Conservation (phyloP, 441 rosid genomes). For the Adansonia gregorii region DNA sequence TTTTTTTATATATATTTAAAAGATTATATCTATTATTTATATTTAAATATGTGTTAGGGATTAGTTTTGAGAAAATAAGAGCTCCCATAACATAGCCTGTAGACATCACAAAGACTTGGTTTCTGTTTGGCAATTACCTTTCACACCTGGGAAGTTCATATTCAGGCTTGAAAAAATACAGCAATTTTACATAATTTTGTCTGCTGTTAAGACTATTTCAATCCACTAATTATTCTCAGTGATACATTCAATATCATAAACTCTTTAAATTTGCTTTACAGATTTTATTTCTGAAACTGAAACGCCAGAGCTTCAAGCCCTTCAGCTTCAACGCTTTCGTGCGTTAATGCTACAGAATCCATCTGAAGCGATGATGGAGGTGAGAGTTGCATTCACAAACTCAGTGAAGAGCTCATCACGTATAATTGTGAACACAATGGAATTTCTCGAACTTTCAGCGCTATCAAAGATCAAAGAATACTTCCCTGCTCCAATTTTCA, state of each 20-base stretch:
- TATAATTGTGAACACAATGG: conserved; percentile 32
- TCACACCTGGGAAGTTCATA: neutral
- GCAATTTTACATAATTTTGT: neutral
- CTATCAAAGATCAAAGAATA: conserved; percentile 21
- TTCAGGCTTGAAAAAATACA: neutral
- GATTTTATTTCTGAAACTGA: conserved; percentile 30
- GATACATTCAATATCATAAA: neutral
- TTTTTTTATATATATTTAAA: too few relatives aligned
- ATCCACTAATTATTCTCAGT: neutral
- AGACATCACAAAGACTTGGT: too few relatives aligned
- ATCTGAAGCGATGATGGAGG: neutral
- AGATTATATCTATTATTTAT: too few relatives aligned
- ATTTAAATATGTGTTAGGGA: too few relatives aligned
- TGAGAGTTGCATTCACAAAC: neutral
- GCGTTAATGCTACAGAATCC: conserved; percentile 4
- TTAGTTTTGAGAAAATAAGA: too few relatives aligned
- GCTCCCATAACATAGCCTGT: neutral
- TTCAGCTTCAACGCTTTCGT: conserved; percentile 31
- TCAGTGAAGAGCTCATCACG: conserved; percentile 21
- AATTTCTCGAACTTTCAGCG: conserved; percentile 31
- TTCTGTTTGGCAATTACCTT: too few relatives aligned
- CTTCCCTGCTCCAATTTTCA: conserved; percentile 22
- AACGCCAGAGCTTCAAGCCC: conserved; percentile 31
- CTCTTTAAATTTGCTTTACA: conserved; percentile 21
- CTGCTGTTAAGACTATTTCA: neutral